Base-by-base conservation (phyloP, 2,329 filamentous ascomycete species). In the Allantophomopsis cytisporea region DNA sequence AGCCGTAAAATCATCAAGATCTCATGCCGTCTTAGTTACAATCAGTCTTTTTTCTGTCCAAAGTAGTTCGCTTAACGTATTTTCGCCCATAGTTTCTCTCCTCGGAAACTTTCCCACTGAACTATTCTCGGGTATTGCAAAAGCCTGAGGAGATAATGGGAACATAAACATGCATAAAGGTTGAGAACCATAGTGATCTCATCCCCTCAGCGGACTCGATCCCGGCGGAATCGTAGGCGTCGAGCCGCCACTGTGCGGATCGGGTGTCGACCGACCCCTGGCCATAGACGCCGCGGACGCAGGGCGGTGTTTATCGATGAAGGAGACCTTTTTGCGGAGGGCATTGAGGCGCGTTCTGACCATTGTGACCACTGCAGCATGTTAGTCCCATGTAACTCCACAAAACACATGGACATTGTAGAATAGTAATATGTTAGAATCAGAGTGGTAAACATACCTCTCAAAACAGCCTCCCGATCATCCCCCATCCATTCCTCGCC, bases 381-480 rank as follows among this genome's bases (percentile, higher is more conserved):
- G 49, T 60, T 51, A 61, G 48, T 40, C 48, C 63, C 46, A 59
- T 50, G 32, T 17, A 38, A 13, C n/a, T 10, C 18, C 36, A 8
- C 14, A 16, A 10, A 36, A 18, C 10, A 40, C 14, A 16, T 11
- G 34, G 3, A 28, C 12, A 17, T 36, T 31, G 10, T 15, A 32
- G 8, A n/a, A 37, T 31, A 14, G 7, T 20, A 14, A 11, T 4
- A 28, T 12, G 10, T 20, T 20, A 20, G 18, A 10, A 28, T n/a
- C n/a, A 10, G 7, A 12, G 10, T 8, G 23, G 11, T 16, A 4
- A 39, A 64, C 74, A 64, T 67, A 87, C 83, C 75, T 58, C 80
- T 84, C 49, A 80, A 65, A 39, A 88, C 77, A 39, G 78, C 73
- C 51, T 80, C 72, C 52, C 83, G 73, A 57, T 88, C 83, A 47